Base-by-base conservation (phyloP, 2,329 filamentous ascomycete species). In the Teratosphaeria gauchensis region DNA sequence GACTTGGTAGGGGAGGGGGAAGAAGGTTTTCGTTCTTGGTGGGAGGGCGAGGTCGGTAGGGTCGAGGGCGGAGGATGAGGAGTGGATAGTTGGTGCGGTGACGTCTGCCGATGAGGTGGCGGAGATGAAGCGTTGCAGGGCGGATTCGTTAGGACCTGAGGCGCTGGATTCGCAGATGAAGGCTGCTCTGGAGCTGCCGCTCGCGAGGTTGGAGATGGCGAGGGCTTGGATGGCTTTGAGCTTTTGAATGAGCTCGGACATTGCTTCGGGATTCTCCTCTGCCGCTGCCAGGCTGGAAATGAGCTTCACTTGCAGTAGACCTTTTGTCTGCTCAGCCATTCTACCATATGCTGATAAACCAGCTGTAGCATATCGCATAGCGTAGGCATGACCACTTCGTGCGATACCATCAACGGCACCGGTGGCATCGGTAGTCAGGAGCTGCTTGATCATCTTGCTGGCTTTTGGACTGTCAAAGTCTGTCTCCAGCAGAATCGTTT, bases 1-100 rank as follows among this genome's bases (percentile, higher is more conserved):
- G 35, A 99, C 94, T 75, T 99, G 94, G 75, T 96, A 99, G 0
- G 94, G 94, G 19, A 99, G 80, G 28, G 92, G 88, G 75, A 95
- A 97, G 75, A 97, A 95, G 0, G 90, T 87, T 72, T 91, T 94
- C 63, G 73, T 69, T 56, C 66, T 55, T 57, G 69, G 59, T 24
- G 64, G 53, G 31, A 46, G 55, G 56, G 55, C 9, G 28, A 53
- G 28, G 35, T 30, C 28, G 24, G 67, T 73, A 54, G 70, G 69
- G 11, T 56, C 30, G 54, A 55, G 31, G 21, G 21, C 11, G 3
- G 54, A 55, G 52, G 24, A 14, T 11, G 51, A 53, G 5, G 28
- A 31, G 14, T 16, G 32, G 19, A 32, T 53, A 12, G 52, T n/a
- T 7, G 32, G 24, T 12, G 46, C 28, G 52, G 28, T 8, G 8